A percentile compares a stretch with the other conserved stretches of the same genome.
Evolutionary conservation across 1,284 basidiomycete species (phyloP).

Genomic region (Rhodotorula sp.): DNA sequence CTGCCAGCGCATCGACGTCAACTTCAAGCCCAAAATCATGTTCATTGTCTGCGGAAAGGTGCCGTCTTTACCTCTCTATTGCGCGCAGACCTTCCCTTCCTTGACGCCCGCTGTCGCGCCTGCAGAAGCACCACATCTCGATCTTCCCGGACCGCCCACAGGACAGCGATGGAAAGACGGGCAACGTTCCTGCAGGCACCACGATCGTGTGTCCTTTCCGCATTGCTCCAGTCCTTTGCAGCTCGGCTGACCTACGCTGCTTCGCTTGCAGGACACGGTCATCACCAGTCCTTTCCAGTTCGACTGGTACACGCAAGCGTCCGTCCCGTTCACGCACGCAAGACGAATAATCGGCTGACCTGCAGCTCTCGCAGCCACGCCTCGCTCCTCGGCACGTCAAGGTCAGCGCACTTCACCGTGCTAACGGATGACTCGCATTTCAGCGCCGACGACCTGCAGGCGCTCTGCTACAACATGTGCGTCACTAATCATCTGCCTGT

Average conservation of each 20-base stretch:
- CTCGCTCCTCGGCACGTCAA: not conserved
- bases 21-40: conserved; percentile 64
- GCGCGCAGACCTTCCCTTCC: too few species aligned
- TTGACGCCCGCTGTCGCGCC: too few species aligned
- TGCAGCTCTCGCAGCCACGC: not conserved
- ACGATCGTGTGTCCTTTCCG: conserved; percentile 9
- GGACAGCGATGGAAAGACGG: not conserved
- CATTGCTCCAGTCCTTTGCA: too few species aligned
- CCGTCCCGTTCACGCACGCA: conserved; percentile 62
- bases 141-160: conserved; percentile 6
- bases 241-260: too few species aligned
- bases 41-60: conserved; percentile 68
- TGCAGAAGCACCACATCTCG: conserved; percentile 60
- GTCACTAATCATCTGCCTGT: too few species aligned
- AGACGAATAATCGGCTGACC: not conserved
- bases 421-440: conserved; percentile 64
- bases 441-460: conserved; percentile 51
- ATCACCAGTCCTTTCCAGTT: conserved; percentile 30
- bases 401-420: conserved; percentile 64
- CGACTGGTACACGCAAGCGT: conserved; percentile 47
- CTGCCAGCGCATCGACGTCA: conserved; percentile 20
- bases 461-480: conserved; percentile 65
- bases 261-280: conserved; percentile 16
- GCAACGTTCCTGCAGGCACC: conserved; percentile 19
- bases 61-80: too few species aligned